Conservation (phyloP, 2,329 filamentous ascomycete species). For the Pseudogymnoascus sp. region DNA sequence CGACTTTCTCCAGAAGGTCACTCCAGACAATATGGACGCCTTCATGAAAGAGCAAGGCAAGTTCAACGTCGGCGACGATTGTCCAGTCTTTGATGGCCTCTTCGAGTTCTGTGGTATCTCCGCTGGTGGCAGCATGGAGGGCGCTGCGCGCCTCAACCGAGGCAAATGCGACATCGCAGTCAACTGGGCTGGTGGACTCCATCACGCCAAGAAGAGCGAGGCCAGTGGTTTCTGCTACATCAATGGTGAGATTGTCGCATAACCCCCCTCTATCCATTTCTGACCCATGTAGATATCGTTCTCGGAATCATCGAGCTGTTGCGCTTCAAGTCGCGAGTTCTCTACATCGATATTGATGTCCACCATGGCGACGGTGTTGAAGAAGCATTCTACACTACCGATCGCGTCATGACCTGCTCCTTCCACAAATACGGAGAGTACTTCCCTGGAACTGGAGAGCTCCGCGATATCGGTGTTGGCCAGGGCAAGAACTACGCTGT, state of each 20-base stretch:
- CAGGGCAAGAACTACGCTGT: constrained; percentile 83
- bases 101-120: constrained; percentile 95
- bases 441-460: constrained; percentile 85
- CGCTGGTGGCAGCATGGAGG: constrained; percentile 88
- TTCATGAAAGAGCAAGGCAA: constrained; percentile 85
- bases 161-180: constrained; percentile 94
- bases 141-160: constrained; percentile 80
- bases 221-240: constrained; percentile 98
- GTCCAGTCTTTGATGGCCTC: constrained; percentile 95
- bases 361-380: constrained; percentile 92
- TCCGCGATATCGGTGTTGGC: constrained; percentile 80
- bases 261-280: constrained; percentile 31
- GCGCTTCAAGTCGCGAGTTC: constrained; percentile 84
- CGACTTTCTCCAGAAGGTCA: constrained; percentile 89
- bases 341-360: constrained; percentile 95
- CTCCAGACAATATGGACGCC: constrained; percentile 95
- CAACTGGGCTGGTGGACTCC: constrained; percentile 95
- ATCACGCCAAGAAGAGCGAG: constrained; percentile 95
- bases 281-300: constrained; percentile 71
- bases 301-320: constrained; percentile 89
- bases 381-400: constrained; percentile 87
- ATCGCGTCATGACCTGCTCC: constrained; percentile 85
- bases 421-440: constrained; percentile 98
- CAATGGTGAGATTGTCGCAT: constrained; percentile 57
- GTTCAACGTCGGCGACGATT: constrained; percentile 95